These are phyloP conservation scores for Picea glauca DNA, from an alignment of 75 land plant genomes.

Conservation along the genomic window DNA sequence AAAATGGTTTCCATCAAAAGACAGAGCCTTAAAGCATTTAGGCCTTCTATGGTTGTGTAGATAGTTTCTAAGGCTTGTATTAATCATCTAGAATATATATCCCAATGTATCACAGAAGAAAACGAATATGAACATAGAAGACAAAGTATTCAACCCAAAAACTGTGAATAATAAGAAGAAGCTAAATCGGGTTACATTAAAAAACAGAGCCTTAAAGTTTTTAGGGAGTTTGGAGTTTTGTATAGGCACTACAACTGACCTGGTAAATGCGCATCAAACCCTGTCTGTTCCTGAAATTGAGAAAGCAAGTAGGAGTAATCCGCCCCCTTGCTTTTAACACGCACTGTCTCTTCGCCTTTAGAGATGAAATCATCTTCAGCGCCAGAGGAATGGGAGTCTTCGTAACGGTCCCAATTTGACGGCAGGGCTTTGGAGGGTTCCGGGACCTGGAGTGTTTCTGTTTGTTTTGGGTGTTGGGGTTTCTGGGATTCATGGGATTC, in stretches of 20 bases:
- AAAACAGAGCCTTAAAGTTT: too few species aligned
- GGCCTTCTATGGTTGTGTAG: too few species aligned
- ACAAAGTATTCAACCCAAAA: too few species aligned
- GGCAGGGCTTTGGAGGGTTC: constrained; percentile 17
- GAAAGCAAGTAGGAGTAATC: constrained; percentile 44
- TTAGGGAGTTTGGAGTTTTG: too few species aligned
- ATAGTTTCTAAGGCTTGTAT: too few species aligned
- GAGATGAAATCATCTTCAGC: neutral
- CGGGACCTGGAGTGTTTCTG: neutral
- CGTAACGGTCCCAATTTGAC: constrained; percentile 61
- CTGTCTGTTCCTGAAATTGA: constrained; percentile 25
- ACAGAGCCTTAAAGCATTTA: too few species aligned
- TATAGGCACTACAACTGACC: neutral
- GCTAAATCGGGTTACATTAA: too few species aligned
- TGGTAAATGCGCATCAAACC: constrained; percentile 9
- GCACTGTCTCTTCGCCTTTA: constrained; percentile 9
- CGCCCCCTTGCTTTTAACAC: constrained; percentile 49
- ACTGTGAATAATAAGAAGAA: too few species aligned
- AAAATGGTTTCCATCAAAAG: too few species aligned
- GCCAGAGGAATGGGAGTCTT: neutral
- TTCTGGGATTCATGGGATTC: constrained; percentile 11
- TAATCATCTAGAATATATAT: too few species aligned
- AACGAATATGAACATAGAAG: too few species aligned
- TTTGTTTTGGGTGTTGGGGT: neutral
- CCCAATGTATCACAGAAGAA: too few species aligned